Evolutionary conservation across 768 basidiomycete species (phyloP), one percentile per base, ranked within the genome.

Genomic region (Psilocybe cyanescens): DNA sequence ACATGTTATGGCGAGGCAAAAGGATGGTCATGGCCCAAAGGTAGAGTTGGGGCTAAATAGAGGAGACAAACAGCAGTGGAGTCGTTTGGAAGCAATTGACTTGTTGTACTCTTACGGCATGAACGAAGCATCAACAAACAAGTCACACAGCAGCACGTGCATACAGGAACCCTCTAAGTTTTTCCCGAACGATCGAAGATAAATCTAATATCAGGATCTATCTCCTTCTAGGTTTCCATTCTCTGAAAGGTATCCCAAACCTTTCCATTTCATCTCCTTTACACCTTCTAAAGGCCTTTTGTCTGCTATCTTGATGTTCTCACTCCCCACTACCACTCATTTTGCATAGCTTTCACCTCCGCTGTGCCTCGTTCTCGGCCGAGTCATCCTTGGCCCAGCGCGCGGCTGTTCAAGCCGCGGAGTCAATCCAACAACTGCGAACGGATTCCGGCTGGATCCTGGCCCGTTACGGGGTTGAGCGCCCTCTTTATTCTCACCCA

Each of bases 71-170:
- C 69, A 49, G 75, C 72, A 75, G 81, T 81, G 80, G 81, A 81
- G 79, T 79, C 74, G 81, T 79, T 79, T 77, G 75, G 78, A 78
- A 78, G 78, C 74, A 80, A 78, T 77, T 74, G 75, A 76, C 75
- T 76, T 75, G 75, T 77, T 79, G 74, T 76, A 73, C 76, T 70
- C 72, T 82, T 82, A 80, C 77, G 81, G 80, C 79, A 81, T 59
- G 66, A 68, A 68, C 68, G 72, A 78, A 74, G 75, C 78, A 78
- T 79, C 78, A 82, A 81, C 81, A 83, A 82, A 82, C 79, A 74
- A 69, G 70, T 69, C 69, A 67, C 68, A 71, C 68, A 67, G 48
- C 71, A 58, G 75, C 82, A 83, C 82, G 81, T 82, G 82, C 79
- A 67, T 67, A 69, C 8, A 77, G 77, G 77, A 74, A 78, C 76